Evolutionary conservation across 305 asterid species (phyloP), one percentile per base, ranked within the genome.

Genomic region (Coffea humblotiana): DNA sequence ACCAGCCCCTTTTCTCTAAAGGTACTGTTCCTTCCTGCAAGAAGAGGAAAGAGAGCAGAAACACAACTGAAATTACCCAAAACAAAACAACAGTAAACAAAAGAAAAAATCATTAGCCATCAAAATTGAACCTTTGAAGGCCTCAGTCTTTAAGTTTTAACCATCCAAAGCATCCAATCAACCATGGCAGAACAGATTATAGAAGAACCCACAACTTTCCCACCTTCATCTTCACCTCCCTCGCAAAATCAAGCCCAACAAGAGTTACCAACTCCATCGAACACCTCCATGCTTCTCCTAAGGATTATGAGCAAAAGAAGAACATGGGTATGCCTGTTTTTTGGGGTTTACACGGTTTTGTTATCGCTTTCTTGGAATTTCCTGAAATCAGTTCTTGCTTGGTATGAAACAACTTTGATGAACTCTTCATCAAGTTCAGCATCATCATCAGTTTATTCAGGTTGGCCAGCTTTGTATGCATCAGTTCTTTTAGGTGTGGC

Each of bases 311-410:
- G 95, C 90, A 91, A 90, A 86, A 80, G 98, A 49, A 81, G 97
- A 23, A 93, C 98, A 11, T 95, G 97, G 98, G 97, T 84, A 11
- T 90, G 79, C 82, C 87, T 95, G 7, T 91, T 93, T 70, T 83
- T 95, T 0, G 86, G 90, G 6, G 98, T 92, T 16, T 95, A 95
- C 93, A 67, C 97, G 2, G n/a, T 89, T 2, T 84, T 95, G 3
- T 86, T 95, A 3, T 91, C 91, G 61, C 87, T 92, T 74, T 95
- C 97, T 0, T 95, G 98, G 97, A 95, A 95, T 66, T 81, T 94
- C 72, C 89, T 93, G 63, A 91, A 86, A 83, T 86, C 95, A 10
- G 96, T 87, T 1, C 92, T 94, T 35, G 80, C 88, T 1, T 89
- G 94, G 92, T 91, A 90, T 83, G 96, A 92, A 43, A 48, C 89